Evolutionary conservation across 768 basidiomycete species (phyloP).

Genomic region (Pulveroboletus sp.): DNA sequence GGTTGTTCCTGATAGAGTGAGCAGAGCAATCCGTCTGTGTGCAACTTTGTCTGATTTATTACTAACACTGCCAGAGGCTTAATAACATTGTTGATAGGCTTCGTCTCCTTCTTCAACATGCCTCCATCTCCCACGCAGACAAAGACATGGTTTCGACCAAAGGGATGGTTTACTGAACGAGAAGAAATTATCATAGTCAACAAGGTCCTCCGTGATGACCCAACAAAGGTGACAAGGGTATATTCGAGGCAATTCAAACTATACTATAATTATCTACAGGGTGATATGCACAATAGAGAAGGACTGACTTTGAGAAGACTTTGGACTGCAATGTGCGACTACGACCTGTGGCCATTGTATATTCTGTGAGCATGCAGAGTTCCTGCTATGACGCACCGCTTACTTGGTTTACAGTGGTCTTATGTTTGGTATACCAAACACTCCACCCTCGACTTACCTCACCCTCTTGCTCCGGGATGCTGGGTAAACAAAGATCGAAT

Average conservation of each 20-base stretch:
- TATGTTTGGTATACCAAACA: conserved; percentile 49
- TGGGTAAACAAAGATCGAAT: conserved; percentile 33
- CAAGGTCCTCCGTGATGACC: conserved; percentile 62
- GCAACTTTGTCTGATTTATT: not conserved
- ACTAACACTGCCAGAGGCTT: conserved; percentile 10
- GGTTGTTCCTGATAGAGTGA: conserved; percentile 35
- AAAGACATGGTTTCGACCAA: conserved; percentile 53
- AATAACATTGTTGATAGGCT: conserved; percentile 52
- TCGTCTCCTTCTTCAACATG: conserved; percentile 56
- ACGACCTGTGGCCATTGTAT: conserved; percentile 67
- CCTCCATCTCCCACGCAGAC: conserved; percentile 62
- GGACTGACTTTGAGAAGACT: conserved; percentile 47
- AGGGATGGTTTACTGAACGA: conserved; percentile 62
- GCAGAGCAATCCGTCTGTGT: not conserved
- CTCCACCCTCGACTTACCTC: conserved; percentile 53
- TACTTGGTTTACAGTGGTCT: conserved; percentile 37
- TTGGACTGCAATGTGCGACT: conserved; percentile 57
- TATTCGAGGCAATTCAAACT: not conserved
- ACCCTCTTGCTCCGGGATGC: conserved; percentile 54
- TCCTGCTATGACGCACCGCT: not conserved
- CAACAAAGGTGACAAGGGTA: conserved; percentile 42
- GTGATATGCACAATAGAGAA: conserved; percentile 70
- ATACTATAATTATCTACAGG: not conserved
- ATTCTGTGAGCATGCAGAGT: conserved; percentile 33
- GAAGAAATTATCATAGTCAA: conserved; percentile 62